Conservation (phyloP, 1,139 yeast genomes). For the Kodamaea sp. region DNA sequence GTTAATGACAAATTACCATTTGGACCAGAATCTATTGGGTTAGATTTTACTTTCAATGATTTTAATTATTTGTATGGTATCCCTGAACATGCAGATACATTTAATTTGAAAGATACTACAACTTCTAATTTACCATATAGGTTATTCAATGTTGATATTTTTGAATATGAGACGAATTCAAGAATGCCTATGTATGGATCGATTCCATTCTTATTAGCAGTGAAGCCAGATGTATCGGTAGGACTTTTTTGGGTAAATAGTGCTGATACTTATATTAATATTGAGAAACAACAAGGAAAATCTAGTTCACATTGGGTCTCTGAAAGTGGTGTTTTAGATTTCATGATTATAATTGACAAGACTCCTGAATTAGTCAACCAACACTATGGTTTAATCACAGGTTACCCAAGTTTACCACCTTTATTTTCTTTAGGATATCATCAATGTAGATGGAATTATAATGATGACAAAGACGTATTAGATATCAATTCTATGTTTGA, state of each 20-base stretch:
- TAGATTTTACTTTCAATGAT: constrained; percentile 66
- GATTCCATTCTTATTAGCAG: constrained; percentile 81
- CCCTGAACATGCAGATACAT: constrained; percentile 89
- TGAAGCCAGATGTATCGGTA: constrained; percentile 52
- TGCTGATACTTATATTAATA: constrained; percentile 89
- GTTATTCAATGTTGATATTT: constrained; percentile 86
- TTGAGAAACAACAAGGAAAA: constrained; percentile 35
- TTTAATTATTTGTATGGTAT: constrained; percentile 76
- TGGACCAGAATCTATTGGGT: constrained; percentile 88
- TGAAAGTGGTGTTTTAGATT: constrained; percentile 80
- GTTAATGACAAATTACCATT: constrained; percentile 58
- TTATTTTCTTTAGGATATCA: constrained; percentile 84
- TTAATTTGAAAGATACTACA: constrained; percentile 68
- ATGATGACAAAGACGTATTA: constrained; percentile 78
- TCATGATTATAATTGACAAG: constrained; percentile 63
- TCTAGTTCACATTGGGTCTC: constrained; percentile 85
- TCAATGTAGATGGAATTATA: constrained; percentile 90
- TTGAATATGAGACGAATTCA: constrained; percentile 82
- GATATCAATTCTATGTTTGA: constrained; percentile 71
- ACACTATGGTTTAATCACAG: constrained; percentile 71
- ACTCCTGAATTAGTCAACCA: constrained; percentile 57
- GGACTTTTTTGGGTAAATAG: constrained; percentile 91
- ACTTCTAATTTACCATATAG: constrained; percentile 65
- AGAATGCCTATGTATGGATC: constrained; percentile 92
- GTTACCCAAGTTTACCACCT: constrained; percentile 73